These are phyloP conservation scores for Garcia nutans DNA, from an alignment of 345 rosid species.

Conservation along the genomic window DNA sequence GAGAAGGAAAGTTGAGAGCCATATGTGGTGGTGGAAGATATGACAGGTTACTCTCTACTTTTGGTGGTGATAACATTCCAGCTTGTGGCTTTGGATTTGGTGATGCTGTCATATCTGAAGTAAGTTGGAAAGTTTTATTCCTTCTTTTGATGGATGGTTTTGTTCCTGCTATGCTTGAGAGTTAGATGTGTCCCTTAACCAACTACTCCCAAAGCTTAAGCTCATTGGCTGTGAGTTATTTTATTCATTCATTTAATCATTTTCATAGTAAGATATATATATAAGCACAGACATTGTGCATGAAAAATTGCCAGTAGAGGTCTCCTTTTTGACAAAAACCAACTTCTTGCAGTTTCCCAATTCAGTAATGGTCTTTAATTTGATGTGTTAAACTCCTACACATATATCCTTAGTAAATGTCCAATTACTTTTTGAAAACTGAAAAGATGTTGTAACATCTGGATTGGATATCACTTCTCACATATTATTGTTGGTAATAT, in stretches of 20 bases:
- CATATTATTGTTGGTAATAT: too few species aligned
- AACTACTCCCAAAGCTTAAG: not conserved
- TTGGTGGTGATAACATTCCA: slow-evolving; percentile 90
- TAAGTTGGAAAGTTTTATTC: slow-evolving; percentile 34
- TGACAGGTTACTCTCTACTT: slow-evolving; percentile 77
- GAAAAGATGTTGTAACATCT: too few species aligned
- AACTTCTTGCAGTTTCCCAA: too few species aligned
- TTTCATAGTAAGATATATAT: too few species aligned
- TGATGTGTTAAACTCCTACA: too few species aligned
- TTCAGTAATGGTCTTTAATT: too few species aligned
- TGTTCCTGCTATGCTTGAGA: not conserved
- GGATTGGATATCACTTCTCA: too few species aligned
- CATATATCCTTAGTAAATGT: too few species aligned
- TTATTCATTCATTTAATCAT: not conserved
- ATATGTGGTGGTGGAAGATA: slow-evolving; percentile 95
- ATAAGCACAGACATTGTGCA: too few species aligned
- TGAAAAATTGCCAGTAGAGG: too few species aligned
- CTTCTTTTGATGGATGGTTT: not conserved
- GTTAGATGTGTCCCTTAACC: not conserved
- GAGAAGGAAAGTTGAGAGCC: slow-evolving; percentile 81
- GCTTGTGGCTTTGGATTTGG: slow-evolving; percentile 99
- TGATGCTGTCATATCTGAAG: slow-evolving; percentile 91
- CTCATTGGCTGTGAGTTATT: not conserved
- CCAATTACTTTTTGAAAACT: too few species aligned
- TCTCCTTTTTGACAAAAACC: too few species aligned